Base-by-base conservation (phyloP, 1,139 yeast genomes). In the Geotrichum fermentans region DNA sequence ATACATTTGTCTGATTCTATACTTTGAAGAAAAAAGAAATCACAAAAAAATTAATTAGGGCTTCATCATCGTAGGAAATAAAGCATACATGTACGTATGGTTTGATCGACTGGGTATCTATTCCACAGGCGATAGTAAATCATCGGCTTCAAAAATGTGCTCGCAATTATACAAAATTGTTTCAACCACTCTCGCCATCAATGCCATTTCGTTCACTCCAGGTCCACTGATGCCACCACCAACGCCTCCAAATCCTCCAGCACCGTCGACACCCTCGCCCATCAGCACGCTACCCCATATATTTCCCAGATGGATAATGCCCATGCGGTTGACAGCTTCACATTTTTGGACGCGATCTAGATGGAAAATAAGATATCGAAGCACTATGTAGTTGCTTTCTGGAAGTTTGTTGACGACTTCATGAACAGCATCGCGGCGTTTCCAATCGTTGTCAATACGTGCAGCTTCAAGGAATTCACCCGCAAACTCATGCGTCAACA, bases 251-350 rank as follows among this genome's bases (percentile, higher is more conserved):
- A 6, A 6, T 10, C 8, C 28, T 6, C 28, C 28, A 24, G 28
- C 28, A 6, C 28, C 28, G 14, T 29, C 45, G 4, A 29, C 37
- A 8, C 33, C 45, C 2, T 38, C 26, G 5, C 44, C 49, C 63
- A 92, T 75, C 45, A 92, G 69, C 1, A 87, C 88, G 10, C 96
- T 96, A 0, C 97, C 97, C 97, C 98, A 92, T 45, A 90, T 88
- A 43, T 85, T 85, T 40, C 95, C 84, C 58, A 90, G 68, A 50
- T 83, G 82, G 60, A 82, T 83, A 49, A 82, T 74, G 42, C 82
- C 80, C 98, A 92, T 92, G 62, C 94, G 75, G 62, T 88, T 88
- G 34, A 69, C 61, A 13, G 75, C 73, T 60, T 82, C 83, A 52
- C 81, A 74, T 26, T 78, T 75, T 28, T 84, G 81, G 8, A 92